A percentile compares a stretch with the other conserved stretches of the same genome.
Evolutionary conservation across 2,329 filamentous ascomycete species (phyloP).

Genomic region (Coniosporium tulheliwenetii): DNA sequence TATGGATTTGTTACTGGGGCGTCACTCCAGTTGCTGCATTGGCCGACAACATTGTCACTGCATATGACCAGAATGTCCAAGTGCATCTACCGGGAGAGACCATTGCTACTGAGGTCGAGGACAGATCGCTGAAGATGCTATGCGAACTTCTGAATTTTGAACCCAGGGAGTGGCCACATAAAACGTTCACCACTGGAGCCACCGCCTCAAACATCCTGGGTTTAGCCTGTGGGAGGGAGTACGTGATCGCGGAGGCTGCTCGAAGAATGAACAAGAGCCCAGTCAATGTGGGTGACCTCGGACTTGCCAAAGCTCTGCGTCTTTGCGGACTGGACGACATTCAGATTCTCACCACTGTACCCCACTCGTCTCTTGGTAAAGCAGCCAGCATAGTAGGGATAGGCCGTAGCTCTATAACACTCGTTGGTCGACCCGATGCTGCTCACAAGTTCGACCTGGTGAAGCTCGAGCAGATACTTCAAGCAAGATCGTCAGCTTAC

Average conservation of each 20-base stretch:
- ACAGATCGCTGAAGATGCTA: constrained; percentile 53
- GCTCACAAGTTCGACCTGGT: constrained; percentile 58
- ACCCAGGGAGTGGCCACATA: constrained; percentile 46
- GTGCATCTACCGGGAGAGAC: constrained; percentile 69
- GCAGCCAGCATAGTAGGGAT: constrained; percentile 71
- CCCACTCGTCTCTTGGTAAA: constrained; percentile 73
- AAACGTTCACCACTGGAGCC: constrained; percentile 63
- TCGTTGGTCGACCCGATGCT: constrained; percentile 37
- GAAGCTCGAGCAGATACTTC: constrained; percentile 45
- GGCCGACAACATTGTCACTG: constrained; percentile 71
- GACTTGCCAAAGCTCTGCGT: constrained; percentile 36
- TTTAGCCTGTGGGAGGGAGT: constrained; percentile 56
- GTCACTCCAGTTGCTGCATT: constrained; percentile 62
- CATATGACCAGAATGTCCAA: constrained; percentile 68
- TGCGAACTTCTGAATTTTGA: constrained; percentile 49
- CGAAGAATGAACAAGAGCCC: constrained; percentile 8
- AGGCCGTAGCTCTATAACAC: constrained; percentile 51
- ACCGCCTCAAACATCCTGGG: constrained; percentile 52
- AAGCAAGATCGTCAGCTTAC: constrained; percentile 39
- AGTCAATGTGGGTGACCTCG: constrained; percentile 48
- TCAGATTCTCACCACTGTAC: constrained; percentile 64
- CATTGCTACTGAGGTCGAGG: constrained; percentile 62
- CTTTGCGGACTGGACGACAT: constrained; percentile 49
- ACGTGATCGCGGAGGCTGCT: constrained; percentile 34
- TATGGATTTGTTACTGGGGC: constrained; percentile 86